A percentile compares a stretch with the other conserved stretches of the same genome.
phyloP scores from a whole-genome alignment of 345 rosid species.

The thale cress (Arabidopsis thaliana) region TAIR10.1 NC_003070.9:26470001-26470500 shows the following conservation, averaged over 20 bases:
- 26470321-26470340: constrained; percentile 9
- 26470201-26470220: neutral
- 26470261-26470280: neutral
- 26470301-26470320: constrained; percentile 3
- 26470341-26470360: constrained; percentile 11
- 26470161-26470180: neutral
- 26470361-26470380: constrained; percentile 3
- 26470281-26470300: constrained; percentile 1
- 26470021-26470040: no score
- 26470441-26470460: neutral
- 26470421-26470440: constrained; percentile 12
- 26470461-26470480: constrained; percentile 38
- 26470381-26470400: neutral
- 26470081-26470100: no score
- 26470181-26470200: constrained; percentile 4
- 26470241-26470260: neutral
- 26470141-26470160: neutral
- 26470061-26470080: no score
- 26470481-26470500: constrained; percentile 26
- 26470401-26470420: constrained; percentile 2
- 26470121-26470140: neutral
- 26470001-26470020: no score
- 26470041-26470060: no score
- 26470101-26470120: neutral
- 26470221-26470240: neutral